These are phyloP conservation scores for Syncephalastrum monosporum DNA, from an alignment of 371 early-diverging fungal genomes.

Conservation along the genomic window DNA sequence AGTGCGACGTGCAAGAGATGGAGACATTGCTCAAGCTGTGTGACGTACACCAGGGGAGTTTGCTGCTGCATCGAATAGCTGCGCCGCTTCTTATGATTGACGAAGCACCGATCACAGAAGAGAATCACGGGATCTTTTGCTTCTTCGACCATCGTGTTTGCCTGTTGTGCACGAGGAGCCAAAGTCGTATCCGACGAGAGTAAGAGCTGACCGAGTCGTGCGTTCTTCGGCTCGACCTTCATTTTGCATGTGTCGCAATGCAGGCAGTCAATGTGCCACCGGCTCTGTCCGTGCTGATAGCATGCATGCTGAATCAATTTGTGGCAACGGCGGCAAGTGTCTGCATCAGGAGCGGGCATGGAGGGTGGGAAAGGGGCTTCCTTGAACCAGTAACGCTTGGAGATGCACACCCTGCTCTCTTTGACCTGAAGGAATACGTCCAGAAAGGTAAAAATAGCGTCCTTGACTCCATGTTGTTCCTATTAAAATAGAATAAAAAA, in stretches of 20 bases:
- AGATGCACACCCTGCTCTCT: conserved; percentile 4
- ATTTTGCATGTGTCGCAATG: conserved; percentile 60
- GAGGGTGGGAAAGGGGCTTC: conserved; percentile 5
- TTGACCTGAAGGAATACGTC: conserved; percentile 43
- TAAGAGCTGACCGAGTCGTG: conserved; percentile 25
- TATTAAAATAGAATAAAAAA: conserved; percentile 35
- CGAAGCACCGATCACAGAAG: conserved; percentile 40
- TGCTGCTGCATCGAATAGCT: conserved; percentile 55
- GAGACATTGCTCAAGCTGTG: conserved; percentile 83
- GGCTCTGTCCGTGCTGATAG: conserved; percentile 47
- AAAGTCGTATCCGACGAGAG: no score
- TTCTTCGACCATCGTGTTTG: no score
- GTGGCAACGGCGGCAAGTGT: conserved; percentile 69
- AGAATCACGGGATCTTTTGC: conserved; percentile 7
- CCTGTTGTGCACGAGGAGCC: no score
- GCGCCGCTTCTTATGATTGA: conserved; percentile 15
- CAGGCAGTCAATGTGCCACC: conserved; percentile 80
- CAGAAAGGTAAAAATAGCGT: conserved; percentile 46
- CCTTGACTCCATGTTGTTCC: conserved; percentile 17
- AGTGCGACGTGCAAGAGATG: conserved; percentile 79
- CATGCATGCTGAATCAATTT: conserved; percentile 77
- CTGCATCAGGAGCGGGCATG: conserved; percentile 32
- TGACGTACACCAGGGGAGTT: conserved; percentile 50
- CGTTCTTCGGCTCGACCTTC: conserved; percentile 39
- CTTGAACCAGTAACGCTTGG: conserved; percentile 12